Base-by-base conservation (phyloP, 1,139 yeast genomes). In the Yamadazyma atlantica region DNA sequence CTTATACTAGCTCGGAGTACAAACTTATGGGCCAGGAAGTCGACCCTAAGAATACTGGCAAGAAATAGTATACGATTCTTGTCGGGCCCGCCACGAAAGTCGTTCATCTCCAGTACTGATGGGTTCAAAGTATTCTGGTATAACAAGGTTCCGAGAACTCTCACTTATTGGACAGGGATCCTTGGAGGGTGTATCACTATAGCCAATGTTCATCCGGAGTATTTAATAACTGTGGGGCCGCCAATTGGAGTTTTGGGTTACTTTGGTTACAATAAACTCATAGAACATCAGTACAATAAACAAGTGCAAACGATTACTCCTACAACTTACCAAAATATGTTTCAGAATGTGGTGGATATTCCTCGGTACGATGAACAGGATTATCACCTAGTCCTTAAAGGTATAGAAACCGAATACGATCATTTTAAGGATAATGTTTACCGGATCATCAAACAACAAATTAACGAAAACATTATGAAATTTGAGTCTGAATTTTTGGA, bases 391-490 rank as follows among this genome's bases (percentile, higher is more conserved):
- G 66, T 64, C 4, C 23, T 61, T 10, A 41, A 51, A n/a, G 73
- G 71, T 2, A 55, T 69, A 19, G 73, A 70, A 10, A 65, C 54
- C 43, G 65, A 66, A 44, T 69, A 52, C 45, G 73, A 67, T 40
- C 60, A 60, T 37, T 62, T 69, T 40, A 57, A 53, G 35, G 33
- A 42, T 10, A 69, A 69, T 40, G 43, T 67, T 3, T 36, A 61
- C 3, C 59, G 61, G 12, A 25, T 58, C 2, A 48, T 60, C 1
- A 66, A 62, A 29, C 37, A 47, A 22, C 44, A 60, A 16, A 54
- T 69, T 2, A 44, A 54, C 3, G 60, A 60, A 28, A 46, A 48
- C 33, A 45, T 58, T 4, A 53, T 51, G 11, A 58, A 55, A 14
- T 55, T 62, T 38, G 55, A 58, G 34, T 70, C 64, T 44, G 50